Percentiles rank a stretch among this genome's conserved stretches.
These are phyloP conservation scores for Dendrobium chrysotoxum DNA, from an alignment of 106 monocot species.

Conservation along the genomic window DNA sequence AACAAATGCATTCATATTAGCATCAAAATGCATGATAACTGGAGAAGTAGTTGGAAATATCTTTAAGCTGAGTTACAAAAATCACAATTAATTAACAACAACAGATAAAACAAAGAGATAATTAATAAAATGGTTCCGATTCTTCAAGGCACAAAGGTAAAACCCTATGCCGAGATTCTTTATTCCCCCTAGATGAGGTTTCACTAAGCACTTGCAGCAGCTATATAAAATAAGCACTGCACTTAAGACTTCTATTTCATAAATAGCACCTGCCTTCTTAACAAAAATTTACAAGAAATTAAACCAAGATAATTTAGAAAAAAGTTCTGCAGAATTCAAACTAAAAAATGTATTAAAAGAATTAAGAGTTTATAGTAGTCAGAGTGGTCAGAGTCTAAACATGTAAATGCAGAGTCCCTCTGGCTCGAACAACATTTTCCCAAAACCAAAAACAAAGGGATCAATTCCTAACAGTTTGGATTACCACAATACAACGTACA, in stretches of 20 bases:
- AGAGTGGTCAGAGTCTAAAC: not conserved
- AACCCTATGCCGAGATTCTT: not conserved
- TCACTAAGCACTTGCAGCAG: not conserved
- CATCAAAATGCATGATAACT: not conserved
- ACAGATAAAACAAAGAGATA: not conserved
- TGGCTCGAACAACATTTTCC: not conserved
- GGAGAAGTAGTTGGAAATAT: not conserved
- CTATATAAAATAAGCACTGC: not conserved
- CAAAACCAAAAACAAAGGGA: not conserved
- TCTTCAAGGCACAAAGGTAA: not conserved
- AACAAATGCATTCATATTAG: slow-evolving; percentile 1
- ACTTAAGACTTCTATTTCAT: not conserved
- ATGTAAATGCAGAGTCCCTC: not conserved
- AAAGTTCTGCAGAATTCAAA: not conserved
- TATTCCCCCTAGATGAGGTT: not conserved
- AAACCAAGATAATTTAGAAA: not conserved
- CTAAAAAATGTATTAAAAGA: not conserved
- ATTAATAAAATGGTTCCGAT: not conserved
- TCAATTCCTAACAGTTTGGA: not conserved
- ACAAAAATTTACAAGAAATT: not conserved
- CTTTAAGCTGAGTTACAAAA: not conserved
- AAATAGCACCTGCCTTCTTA: not conserved
- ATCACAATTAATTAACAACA: not conserved
- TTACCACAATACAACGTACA: not conserved
- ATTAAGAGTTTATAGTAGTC: not conserved